phyloP scores from a whole-genome alignment of 495 filamentous ascomycete species.

The Evernia prunastri region DNA sequence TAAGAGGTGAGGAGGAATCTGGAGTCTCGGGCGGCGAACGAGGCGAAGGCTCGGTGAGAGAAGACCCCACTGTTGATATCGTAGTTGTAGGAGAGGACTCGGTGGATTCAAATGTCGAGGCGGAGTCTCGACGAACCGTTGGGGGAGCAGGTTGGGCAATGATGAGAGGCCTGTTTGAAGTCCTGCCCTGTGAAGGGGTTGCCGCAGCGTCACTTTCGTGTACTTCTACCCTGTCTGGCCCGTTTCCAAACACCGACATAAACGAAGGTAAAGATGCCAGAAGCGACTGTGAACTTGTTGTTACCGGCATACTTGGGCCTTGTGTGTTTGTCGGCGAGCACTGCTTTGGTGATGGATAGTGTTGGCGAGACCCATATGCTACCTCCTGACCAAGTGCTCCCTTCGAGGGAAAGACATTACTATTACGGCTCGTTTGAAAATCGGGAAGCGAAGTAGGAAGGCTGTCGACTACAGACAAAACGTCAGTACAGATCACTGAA shows the following conservation, averaged over 20 bases:
- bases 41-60: conserved; percentile 82
- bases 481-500: conserved; percentile 17
- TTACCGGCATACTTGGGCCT: conserved; percentile 26
- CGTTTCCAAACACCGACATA: conserved; percentile 31
- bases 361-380: conserved; percentile 9
- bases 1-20: conserved; percentile 53
- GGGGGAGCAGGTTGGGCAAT: conserved; percentile 33
- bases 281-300: conserved; percentile 28
- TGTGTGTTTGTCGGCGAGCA: neutral
- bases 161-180: conserved; percentile 17
- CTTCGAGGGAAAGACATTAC: conserved; percentile 18
- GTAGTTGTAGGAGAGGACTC: conserved; percentile 96
- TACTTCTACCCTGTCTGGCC: conserved; percentile 17
- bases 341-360: conserved; percentile 15
- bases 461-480: conserved; percentile 19
- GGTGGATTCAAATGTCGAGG: conserved; percentile 79
- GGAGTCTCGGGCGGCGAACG: conserved; percentile 89
- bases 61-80: conserved; percentile 85
- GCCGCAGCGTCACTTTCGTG: conserved; percentile 14
- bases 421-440: conserved; percentile 17
- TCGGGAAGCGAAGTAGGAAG: conserved; percentile 13
- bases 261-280: conserved; percentile 29
- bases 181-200: conserved; percentile 11
- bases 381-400: conserved; percentile 13
- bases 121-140: conserved; percentile 35